Evolutionary conservation across 208 protist genomes (phyloP).

Genomic region (Wallacemonas sp.): DNA sequence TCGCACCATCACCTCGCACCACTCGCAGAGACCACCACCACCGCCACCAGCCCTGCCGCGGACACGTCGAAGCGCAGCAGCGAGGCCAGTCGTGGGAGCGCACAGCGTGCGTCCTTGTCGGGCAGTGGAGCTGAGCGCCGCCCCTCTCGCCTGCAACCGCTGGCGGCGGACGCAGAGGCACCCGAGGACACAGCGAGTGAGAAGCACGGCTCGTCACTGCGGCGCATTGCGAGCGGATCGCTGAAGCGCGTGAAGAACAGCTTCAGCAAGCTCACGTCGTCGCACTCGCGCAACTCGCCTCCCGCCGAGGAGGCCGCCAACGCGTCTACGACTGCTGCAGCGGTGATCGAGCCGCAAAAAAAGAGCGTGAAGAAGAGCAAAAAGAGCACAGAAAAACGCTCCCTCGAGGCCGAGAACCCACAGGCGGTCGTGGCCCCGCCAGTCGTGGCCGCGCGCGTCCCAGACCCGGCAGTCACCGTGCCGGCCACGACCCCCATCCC

Average conservation of each 20-base stretch:
- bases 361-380: not conserved
- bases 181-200: not conserved
- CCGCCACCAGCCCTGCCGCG: too few relatives aligned
- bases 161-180: not conserved
- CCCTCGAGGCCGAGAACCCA: not conserved
- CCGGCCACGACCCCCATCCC: too few relatives aligned
- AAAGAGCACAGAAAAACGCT: not conserved
- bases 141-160: too few relatives aligned
- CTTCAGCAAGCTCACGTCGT: not conserved
- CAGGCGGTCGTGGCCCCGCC: too few relatives aligned
- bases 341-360: not conserved
- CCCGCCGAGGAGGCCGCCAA: not conserved
- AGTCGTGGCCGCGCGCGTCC: too few relatives aligned
- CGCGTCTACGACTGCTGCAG: not conserved
- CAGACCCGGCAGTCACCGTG: too few relatives aligned
- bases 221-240: conserved; percentile 2
- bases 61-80: too few relatives aligned
- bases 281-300: not conserved
- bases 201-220: not conserved
- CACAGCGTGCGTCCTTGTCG: too few relatives aligned
- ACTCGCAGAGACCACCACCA: not conserved
- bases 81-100: too few relatives aligned
- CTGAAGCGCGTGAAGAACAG: conserved; percentile 4
- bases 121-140: too few relatives aligned
- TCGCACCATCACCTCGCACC: conserved; percentile 4